A percentile compares a stretch with the other conserved stretches of the same genome.
phyloP scores from a whole-genome alignment of 2,329 filamentous ascomycete species.

The Stemphylium vesicarium region DNA sequence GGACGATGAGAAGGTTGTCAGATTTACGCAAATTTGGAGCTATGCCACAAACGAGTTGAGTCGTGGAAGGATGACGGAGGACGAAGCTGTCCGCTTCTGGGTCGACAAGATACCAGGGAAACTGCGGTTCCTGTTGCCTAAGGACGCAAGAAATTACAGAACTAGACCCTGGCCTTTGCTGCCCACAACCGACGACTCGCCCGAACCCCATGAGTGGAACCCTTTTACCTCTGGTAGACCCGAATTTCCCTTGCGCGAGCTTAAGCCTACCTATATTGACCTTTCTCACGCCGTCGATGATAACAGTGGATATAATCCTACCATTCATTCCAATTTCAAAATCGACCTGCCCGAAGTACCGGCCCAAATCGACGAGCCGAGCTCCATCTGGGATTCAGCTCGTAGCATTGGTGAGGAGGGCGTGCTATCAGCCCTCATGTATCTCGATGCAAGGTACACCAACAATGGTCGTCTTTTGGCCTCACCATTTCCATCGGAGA shows the following conservation, averaged over 20 bases:
- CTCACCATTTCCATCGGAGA: slow-evolving; percentile 30
- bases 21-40: slow-evolving; percentile 32
- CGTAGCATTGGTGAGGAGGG: slow-evolving; percentile 38
- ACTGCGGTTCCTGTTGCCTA: too few species aligned
- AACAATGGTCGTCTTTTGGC: slow-evolving; percentile 28
- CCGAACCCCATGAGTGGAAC: slow-evolving; percentile 33
- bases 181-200: slow-evolving; percentile 23
- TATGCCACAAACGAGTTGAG: slow-evolving; percentile 39
- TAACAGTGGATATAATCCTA: background rate
- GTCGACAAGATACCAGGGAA: background rate
- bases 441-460: slow-evolving; percentile 34
- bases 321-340: background rate
- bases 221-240: slow-evolving; percentile 20
- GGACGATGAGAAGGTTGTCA: slow-evolving; percentile 17
- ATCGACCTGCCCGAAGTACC: slow-evolving; percentile 1
- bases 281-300: slow-evolving; percentile 11
- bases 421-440: slow-evolving; percentile 43
- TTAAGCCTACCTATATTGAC: slow-evolving; percentile 36
- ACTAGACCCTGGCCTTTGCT: slow-evolving; percentile 19
- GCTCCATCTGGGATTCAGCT: slow-evolving; percentile 17
- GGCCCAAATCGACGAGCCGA: slow-evolving; percentile 2
- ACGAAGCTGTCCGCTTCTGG: slow-evolving; percentile 45
- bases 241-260: slow-evolving; percentile 13
- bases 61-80: slow-evolving; percentile 27
- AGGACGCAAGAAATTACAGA: too few species aligned